Conservation (phyloP, 176 grass and related monocot species). For the Juncus effusus region DNA sequence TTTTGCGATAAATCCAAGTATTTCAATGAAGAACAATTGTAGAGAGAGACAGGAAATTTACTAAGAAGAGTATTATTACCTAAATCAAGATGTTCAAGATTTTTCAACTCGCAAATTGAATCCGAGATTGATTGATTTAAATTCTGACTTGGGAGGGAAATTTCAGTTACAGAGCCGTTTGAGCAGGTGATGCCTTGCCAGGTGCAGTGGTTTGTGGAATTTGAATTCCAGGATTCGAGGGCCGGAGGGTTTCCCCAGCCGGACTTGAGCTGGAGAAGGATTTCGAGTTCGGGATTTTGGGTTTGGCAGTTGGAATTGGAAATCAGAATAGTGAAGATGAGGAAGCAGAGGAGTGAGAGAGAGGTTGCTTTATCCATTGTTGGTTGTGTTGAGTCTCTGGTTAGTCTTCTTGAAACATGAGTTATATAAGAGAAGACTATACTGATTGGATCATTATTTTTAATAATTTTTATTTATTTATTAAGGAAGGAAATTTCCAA, state of each 20-base stretch:
- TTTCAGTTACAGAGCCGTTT: conserved; percentile 4
- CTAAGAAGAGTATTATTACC: conserved; percentile 35
- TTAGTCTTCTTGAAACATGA: too few species aligned
- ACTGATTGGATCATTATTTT: too few species aligned
- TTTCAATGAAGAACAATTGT: conserved; percentile 32
- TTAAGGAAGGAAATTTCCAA: too few species aligned
- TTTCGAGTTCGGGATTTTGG: background rate
- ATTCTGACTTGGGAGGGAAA: conserved; percentile 7
- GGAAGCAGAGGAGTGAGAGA: too few species aligned
- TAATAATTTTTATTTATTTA: too few species aligned
- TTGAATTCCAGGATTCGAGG: conserved; percentile 51
- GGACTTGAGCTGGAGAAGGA: conserved; percentile 35
- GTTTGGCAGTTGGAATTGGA: too few species aligned
- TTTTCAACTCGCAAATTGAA: conserved; percentile 41
- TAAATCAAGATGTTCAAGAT: conserved; percentile 29
- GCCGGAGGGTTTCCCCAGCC: conserved; percentile 30
- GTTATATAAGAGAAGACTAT: too few species aligned
- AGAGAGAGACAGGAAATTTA: conserved; percentile 33
- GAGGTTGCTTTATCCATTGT: too few species aligned
- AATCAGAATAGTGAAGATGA: too few species aligned
- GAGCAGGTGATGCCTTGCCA: conserved; percentile 45
- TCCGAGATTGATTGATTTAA: conserved; percentile 27
- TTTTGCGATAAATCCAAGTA: conserved; percentile 50
- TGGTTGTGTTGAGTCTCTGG: too few species aligned
- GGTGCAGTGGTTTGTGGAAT: conserved; percentile 35